These are phyloP conservation scores for Biscogniauxia marginata DNA, from an alignment of 2,329 filamentous ascomycete genomes.

Conservation along the genomic window DNA sequence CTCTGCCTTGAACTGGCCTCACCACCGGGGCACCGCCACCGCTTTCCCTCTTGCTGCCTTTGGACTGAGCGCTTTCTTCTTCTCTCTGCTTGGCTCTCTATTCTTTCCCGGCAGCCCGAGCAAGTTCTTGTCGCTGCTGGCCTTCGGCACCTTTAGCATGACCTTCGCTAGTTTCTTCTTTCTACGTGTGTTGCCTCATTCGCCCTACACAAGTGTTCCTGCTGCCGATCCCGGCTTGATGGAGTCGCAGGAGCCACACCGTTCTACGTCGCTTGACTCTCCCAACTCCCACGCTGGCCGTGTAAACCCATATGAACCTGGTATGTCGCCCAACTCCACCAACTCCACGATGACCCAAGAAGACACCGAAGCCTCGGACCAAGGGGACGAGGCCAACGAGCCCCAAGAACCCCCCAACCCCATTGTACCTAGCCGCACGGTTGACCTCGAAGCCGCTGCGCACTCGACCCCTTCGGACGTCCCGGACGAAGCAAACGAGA, in stretches of 20 bases:
- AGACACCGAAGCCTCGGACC: conserved; percentile 21
- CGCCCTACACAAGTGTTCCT: conserved; percentile 56
- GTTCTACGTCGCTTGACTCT: conserved; percentile 42
- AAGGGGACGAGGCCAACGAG: conserved; percentile 20
- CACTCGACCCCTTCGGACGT: conserved; percentile 15
- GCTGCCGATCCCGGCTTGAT: conserved; percentile 34
- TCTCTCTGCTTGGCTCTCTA: conserved; percentile 74
- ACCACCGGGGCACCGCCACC: conserved; percentile 87
- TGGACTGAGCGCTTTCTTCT: conserved; percentile 94
- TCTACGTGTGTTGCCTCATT: conserved; percentile 66
- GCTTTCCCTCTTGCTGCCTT: conserved; percentile 92
- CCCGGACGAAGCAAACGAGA: conserved; percentile 62
- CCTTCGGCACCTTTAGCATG: conserved; percentile 74
- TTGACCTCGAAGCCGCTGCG: conserved; percentile 20
- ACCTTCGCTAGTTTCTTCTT: conserved; percentile 81
- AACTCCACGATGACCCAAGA: conserved; percentile 32
- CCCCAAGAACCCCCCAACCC: conserved; percentile 13
- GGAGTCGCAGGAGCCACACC: conserved; percentile 40
- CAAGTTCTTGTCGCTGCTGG: conserved; percentile 75
- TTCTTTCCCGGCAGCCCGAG: conserved; percentile 82
- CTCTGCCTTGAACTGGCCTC: conserved; percentile 88
- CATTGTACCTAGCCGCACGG: conserved; percentile 17
- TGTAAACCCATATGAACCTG: conserved; percentile 54
- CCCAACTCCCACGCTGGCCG: conserved; percentile 41
- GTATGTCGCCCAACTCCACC: conserved; percentile 54